Evolutionary conservation across 148 eudicot species (phyloP), one percentile per base, ranked within the genome.

Genomic region (Fallopia convolvulus): DNA sequence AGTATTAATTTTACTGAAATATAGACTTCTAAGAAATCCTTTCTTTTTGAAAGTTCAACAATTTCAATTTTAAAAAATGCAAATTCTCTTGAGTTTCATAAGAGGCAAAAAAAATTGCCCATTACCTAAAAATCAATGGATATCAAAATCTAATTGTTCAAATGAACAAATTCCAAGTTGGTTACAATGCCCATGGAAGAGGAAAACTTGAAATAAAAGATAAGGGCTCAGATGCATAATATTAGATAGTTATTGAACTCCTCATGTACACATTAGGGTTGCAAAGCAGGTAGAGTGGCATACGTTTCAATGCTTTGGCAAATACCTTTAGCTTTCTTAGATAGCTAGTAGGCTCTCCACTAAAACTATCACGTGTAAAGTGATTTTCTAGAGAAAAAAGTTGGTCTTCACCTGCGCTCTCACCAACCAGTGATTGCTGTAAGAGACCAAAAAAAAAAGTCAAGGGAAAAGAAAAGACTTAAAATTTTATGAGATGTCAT

Each of bases 381-480:
- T 56, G 83, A 80, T 80, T 86, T 86, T 85, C 96, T 68, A 91
- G 84, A 79, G 91, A 89, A 83, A 95, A 95, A 79, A 95, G 97
- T 81, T 89, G 94, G 72, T 95, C 97, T 78, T 92, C 99, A 47
- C 90, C 97, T 30, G 94, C 82, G 81, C 84, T 96, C 86, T 95
- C 99, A 76, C 99, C 97, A 77, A 95, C 92, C 89, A 95, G 86
- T 55, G 97, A 96, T 92, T 88, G 86, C 99, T 95, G 90, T 76
- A 87, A 79, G 15, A 65, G 21, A 79, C 71, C 76, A 76, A 49
- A 15, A 66, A 65, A 65, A 68, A 50, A 2, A 21, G 21, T 7
- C 3, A 73, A 73, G 20, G 55, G 44, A 41, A 17, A 23, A 21
- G 14, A 26, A 3, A 26, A 52, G 49, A 33, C 46, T 55, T 4